Percentiles rank a stretch among this genome's conserved stretches.
These are phyloP conservation scores for Rhodotorula sp. DNA, from an alignment of 1,284 basidiomycete genomes.

Conservation along the genomic window DNA sequence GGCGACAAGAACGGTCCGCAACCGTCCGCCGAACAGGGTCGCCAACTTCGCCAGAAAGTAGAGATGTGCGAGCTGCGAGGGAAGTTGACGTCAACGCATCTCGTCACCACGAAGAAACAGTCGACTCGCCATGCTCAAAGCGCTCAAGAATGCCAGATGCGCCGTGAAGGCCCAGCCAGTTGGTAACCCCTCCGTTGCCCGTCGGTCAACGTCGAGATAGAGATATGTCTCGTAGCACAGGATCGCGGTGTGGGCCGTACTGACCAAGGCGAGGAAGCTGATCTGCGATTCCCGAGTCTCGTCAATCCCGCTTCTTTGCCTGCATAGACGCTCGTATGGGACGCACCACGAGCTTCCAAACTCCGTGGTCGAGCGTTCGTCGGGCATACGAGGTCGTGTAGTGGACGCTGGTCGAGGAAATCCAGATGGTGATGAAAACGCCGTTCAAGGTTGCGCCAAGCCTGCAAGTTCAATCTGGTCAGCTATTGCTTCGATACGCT, in stretches of 20 bases:
- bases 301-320: too few relatives aligned
- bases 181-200: too few relatives aligned
- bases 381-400: neutral
- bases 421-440: slow-evolving; percentile 9
- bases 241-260: slow-evolving; percentile 14
- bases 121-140: neutral
- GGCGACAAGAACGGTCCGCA: neutral
- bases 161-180: neutral
- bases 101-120: too few relatives aligned
- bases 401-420: slow-evolving; percentile 9
- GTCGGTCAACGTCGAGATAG: neutral
- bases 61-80: neutral
- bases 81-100: neutral
- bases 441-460: slow-evolving; percentile 15
- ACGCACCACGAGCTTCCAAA: slow-evolving; percentile 5
- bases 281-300: neutral
- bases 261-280: neutral
- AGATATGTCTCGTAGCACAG: neutral
- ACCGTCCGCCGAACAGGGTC: slow-evolving; percentile 1
- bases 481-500: neutral
- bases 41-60: slow-evolving; percentile 15
- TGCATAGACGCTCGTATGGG: neutral
- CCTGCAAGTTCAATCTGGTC: neutral
- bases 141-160: slow-evolving; percentile 13
- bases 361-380: slow-evolving; percentile 8